A percentile compares a stretch with the other conserved stretches of the same genome.
Evolutionary conservation across 805 yeast genomes (phyloP).

Genomic region (Blastobotrys peoriensis): DNA sequence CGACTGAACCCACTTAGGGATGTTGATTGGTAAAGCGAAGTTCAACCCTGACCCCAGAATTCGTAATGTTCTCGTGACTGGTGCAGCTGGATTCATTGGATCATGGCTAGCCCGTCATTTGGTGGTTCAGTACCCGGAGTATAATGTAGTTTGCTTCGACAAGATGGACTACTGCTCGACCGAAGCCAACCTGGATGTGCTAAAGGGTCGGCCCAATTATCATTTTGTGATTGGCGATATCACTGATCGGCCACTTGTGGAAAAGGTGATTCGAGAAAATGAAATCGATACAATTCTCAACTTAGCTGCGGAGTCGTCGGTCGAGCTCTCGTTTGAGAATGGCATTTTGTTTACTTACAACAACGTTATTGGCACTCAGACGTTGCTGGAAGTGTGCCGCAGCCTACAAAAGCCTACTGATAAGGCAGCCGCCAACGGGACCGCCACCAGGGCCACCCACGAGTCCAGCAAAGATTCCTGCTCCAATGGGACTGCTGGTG

Average conservation of each 20-base stretch:
- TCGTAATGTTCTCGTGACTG: conserved; percentile 39
- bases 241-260: conserved; percentile 23
- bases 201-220: conserved; percentile 24
- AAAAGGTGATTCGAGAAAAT: conserved; percentile 18
- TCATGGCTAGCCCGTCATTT: conserved; percentile 40
- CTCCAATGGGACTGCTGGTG: too few relatives aligned
- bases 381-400: conserved; percentile 39
- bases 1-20: too few relatives aligned
- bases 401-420: too few relatives aligned
- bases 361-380: conserved; percentile 44
- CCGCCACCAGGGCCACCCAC: too few relatives aligned
- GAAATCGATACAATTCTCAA: conserved; percentile 37
- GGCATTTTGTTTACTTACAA: conserved; percentile 41
- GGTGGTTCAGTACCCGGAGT: conserved; percentile 26
- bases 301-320: conserved; percentile 52
- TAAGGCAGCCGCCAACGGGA: too few relatives aligned
- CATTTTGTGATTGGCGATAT: conserved; percentile 35
- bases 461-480: too few relatives aligned
- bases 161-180: conserved; percentile 42
- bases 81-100: conserved; percentile 56
- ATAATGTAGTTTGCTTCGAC: conserved; percentile 41
- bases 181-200: conserved; percentile 27
- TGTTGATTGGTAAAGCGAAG: conserved; percentile 9
- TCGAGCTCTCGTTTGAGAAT: conserved; percentile 43
- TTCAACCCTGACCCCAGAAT: conserved; percentile 13